These are phyloP conservation scores for Cicer pinnatifidum DNA, from an alignment of 306 rosid genomes.

Conservation along the genomic window DNA sequence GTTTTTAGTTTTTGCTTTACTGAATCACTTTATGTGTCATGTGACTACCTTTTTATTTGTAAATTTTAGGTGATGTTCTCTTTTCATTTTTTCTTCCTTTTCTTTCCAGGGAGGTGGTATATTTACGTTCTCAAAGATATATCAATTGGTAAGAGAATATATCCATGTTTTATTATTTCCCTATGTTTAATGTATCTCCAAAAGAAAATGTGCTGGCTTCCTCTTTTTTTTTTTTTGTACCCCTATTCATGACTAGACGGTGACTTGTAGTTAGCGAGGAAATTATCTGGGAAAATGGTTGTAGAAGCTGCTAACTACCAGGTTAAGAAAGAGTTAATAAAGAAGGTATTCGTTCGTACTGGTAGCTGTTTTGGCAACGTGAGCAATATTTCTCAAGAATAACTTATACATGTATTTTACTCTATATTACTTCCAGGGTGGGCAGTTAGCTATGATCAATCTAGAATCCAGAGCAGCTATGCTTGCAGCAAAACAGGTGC, in stretches of 20 bases:
- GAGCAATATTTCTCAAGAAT: conserved; percentile 30
- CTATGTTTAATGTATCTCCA: conserved; percentile 13
- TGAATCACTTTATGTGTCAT: conserved; percentile 3
- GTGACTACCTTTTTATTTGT: conserved; percentile 13
- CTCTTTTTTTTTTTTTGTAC: background rate
- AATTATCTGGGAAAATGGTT: conserved; percentile 78
- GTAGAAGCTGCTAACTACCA: conserved; percentile 91
- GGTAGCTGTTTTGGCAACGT: conserved; percentile 30
- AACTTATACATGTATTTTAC: conserved; percentile 42
- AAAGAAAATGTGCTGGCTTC: conserved; percentile 8
- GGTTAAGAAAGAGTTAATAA: conserved; percentile 77
- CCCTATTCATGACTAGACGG: conserved; percentile 42
- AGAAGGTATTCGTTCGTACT: conserved; percentile 59
- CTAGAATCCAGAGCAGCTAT: conserved; percentile 86
- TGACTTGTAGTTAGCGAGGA: conserved; percentile 64
- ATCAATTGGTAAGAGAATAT: conserved; percentile 69
- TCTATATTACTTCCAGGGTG: conserved; percentile 70
- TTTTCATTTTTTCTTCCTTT: conserved; percentile 36
- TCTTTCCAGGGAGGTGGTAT: conserved; percentile 76
- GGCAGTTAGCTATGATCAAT: conserved; percentile 77
- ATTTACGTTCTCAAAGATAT: conserved; percentile 71
- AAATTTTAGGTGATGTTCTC: conserved; percentile 33
- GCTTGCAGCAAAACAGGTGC: conserved; percentile 91
- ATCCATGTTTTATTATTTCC: conserved; percentile 37
- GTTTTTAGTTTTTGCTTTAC: conserved; percentile 20